Evolutionary conservation across 1,284 basidiomycete genomes (phyloP), one percentile per base, ranked within the genome.

Genomic region (Volvariella surrecta): DNA sequence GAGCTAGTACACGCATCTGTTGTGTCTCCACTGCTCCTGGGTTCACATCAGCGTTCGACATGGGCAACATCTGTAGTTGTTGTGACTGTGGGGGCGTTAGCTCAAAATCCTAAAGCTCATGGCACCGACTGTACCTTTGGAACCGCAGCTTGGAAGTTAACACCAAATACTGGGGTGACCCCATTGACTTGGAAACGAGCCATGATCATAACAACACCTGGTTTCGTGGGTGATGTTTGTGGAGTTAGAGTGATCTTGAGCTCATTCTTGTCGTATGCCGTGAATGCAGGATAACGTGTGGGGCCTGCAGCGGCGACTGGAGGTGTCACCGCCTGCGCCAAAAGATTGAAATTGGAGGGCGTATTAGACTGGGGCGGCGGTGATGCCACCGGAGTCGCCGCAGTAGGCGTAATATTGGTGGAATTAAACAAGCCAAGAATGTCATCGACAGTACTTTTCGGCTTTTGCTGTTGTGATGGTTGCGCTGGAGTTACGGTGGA

Each of bases 131-230:
- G 47, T 49, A 92, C 91, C 76, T 94, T 97, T 2, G 96, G 96
- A 7, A 99, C 96, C 2, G 96, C 96, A 37, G 94, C 96, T 62
- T 99, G 95, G 71, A 99, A 96, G 59, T 84, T 92, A 48, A 99
- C 70, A 1, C 74, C 77, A 11, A 70, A 69, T 2, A 73, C 76
- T 2, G 71, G 47, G 9, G 61, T 67, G 6, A 59, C 60, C 3
- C 82, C 82, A 2, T 72, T 66, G 2, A 82, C 74, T 45, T 87
- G 83, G 70, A 99, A 99, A 40, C 84, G 74, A 4, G 92, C 94
- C 43, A 92, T 68, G 50, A 99, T 87, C 64, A 93, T 88, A 22
- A 96, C 84, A 30, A 96, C 71, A 21, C 92, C 93, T 6, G 90
- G 86, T 49, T 87, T 81, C 37, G 78, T 68, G 8, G 84, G 63